Evolutionary conservation across 1,284 basidiomycete genomes (phyloP).

Genomic region (Ganoderma meredithae): DNA sequence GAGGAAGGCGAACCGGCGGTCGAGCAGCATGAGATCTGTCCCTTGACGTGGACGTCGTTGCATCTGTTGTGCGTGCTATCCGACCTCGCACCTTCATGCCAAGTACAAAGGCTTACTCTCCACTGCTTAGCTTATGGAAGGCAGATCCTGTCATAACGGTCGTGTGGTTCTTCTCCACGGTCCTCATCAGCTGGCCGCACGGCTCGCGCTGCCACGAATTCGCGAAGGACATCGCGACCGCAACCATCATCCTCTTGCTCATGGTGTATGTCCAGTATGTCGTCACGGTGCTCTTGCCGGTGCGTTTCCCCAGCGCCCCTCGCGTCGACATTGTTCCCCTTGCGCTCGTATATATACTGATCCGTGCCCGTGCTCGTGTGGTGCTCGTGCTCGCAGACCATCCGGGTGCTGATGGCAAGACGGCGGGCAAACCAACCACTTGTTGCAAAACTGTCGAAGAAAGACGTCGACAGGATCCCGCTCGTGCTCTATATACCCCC

Average conservation of each 20-base stretch:
- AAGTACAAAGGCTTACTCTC: not conserved
- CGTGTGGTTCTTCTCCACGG: constrained; percentile 75
- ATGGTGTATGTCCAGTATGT: constrained; percentile 70
- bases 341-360: not conserved
- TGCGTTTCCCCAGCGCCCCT: constrained; percentile 39
- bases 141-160: constrained; percentile 55
- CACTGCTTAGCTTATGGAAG: constrained; percentile 8
- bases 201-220: constrained; percentile 68
- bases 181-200: constrained; percentile 74
- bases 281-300: constrained; percentile 72
- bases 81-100: not conserved
- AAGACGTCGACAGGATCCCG: constrained; percentile 74
- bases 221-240: constrained; percentile 39
- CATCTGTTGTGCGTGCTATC: constrained; percentile 1
- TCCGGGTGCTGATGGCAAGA: constrained; percentile 35
- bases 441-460: constrained; percentile 69
- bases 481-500: constrained; percentile 81
- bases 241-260: constrained; percentile 11
- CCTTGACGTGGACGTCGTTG: constrained; percentile 3
- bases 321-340: too few relatives aligned
- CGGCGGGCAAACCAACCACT: constrained; percentile 11
- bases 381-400: not conserved
- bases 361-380: not conserved
- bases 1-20: not conserved
- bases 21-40: not conserved